Evolutionary conservation across 2,329 filamentous ascomycete species (phyloP).

Genomic region (Fusarium albidum): DNA sequence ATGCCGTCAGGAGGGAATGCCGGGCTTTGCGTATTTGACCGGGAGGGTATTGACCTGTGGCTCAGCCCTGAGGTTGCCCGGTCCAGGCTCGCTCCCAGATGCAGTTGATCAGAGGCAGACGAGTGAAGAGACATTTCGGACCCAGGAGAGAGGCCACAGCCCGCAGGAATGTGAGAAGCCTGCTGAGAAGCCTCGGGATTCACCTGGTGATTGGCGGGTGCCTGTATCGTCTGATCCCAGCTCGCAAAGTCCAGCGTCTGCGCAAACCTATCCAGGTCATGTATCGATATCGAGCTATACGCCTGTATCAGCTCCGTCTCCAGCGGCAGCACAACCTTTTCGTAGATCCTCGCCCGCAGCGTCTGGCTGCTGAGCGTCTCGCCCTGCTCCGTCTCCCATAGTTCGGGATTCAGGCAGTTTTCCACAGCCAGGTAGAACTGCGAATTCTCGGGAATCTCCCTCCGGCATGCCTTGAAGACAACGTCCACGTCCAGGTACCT

Average conservation of each 20-base stretch:
- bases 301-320: slow-evolving; percentile 11
- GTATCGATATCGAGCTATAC: slow-evolving; percentile 7
- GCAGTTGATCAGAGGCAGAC: too few relatives aligned
- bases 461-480: slow-evolving; percentile 10
- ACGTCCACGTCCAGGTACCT: slow-evolving; percentile 3
- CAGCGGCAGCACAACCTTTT: slow-evolving; percentile 8
- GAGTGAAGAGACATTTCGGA: too few relatives aligned
- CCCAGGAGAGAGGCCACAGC: too few relatives aligned
- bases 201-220: background rate
- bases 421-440: slow-evolving; percentile 12
- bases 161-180: background rate
- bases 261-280: slow-evolving; percentile 10
- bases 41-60: background rate
- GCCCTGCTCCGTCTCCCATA: slow-evolving; percentile 12
- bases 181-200: background rate
- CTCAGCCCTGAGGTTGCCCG: background rate
- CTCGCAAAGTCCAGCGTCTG: slow-evolving; percentile 8
- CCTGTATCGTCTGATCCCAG: slow-evolving; percentile 13
- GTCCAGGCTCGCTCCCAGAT: too few relatives aligned
- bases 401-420: slow-evolving; percentile 4
- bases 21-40: background rate
- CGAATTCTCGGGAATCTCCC: slow-evolving; percentile 13
- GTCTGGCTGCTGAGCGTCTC: background rate
- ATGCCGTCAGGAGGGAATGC: background rate
- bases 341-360: slow-evolving; percentile 7